A percentile compares a stretch with the other conserved stretches of the same genome.
Conservation (phyloP, 2,329 filamentous ascomycete species). For the Calonectria pteridis region DNA sequence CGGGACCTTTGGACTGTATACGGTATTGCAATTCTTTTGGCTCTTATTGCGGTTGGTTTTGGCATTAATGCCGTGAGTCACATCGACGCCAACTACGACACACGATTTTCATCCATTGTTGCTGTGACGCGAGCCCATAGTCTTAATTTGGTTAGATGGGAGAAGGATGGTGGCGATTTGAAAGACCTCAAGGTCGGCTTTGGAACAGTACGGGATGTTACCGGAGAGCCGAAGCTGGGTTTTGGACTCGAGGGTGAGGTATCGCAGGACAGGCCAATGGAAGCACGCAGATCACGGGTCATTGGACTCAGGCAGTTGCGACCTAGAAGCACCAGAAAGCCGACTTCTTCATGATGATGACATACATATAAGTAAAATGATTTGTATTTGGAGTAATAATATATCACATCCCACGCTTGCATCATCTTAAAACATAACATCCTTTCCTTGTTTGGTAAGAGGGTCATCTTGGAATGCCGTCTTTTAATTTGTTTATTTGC, state of each 20-base stretch:
- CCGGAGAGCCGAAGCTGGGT: background rate
- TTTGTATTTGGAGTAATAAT: background rate
- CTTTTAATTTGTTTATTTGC: background rate
- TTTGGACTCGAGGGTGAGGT: background rate
- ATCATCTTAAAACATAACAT: background rate
- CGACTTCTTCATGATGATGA: background rate
- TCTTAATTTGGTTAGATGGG: slow-evolving; percentile 36
- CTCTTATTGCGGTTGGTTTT: slow-evolving; percentile 32
- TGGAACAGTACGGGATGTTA: slow-evolving; percentile 31
- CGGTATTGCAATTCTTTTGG: slow-evolving; percentile 34
- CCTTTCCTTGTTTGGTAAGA: background rate
- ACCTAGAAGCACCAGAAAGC: background rate
- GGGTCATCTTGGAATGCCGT: background rate
- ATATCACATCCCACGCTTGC: background rate
- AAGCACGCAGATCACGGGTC: background rate
- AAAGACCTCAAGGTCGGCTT: slow-evolving; percentile 36
- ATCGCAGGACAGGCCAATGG: background rate
- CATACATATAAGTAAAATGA: background rate
- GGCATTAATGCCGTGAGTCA: slow-evolving; percentile 37
- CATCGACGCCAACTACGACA: slow-evolving; percentile 31
- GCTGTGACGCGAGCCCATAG: slow-evolving; percentile 36
- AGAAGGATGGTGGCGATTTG: slow-evolving; percentile 26
- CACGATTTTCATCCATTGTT: slow-evolving; percentile 41
- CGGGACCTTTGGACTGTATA: slow-evolving; percentile 37
- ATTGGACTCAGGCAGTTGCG: background rate